Percentiles rank a stretch among this genome's conserved stretches.
Evolutionary conservation across 2,329 filamentous ascomycete genomes (phyloP).

Genomic region (Cercospora nicotianae): DNA sequence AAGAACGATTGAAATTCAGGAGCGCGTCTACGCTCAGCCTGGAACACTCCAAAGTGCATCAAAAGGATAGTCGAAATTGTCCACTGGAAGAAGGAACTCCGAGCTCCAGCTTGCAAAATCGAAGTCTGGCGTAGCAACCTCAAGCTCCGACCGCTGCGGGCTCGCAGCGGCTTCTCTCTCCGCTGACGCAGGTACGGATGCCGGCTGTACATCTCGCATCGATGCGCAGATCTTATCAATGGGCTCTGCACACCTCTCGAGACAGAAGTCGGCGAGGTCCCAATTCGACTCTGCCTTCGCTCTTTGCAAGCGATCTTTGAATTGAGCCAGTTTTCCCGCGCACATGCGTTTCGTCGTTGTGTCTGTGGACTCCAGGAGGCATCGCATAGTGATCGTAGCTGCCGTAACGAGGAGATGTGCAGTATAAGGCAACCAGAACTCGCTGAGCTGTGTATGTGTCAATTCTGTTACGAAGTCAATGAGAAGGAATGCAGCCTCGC

Average conservation of each 20-base stretch:
- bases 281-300: conserved; percentile 36
- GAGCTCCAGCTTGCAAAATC: neutral
- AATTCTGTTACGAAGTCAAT: conserved; percentile 53
- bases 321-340: conserved; percentile 33
- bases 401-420: conserved; percentile 56
- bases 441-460: conserved; percentile 49
- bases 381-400: conserved; percentile 54
- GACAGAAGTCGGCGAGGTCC: conserved; percentile 57
- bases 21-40: neutral
- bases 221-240: conserved; percentile 38
- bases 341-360: conserved; percentile 50
- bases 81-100: conserved; percentile 14
- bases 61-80: conserved; percentile 18
- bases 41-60: conserved; percentile 25
- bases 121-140: neutral
- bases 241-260: conserved; percentile 46
- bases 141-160: neutral
- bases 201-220: neutral
- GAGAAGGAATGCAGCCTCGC: conserved; percentile 52
- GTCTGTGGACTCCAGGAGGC: conserved; percentile 54
- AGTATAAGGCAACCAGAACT: conserved; percentile 56
- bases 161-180: neutral
- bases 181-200: neutral
- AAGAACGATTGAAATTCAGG: neutral
- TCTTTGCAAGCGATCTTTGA: conserved; percentile 9